Base-by-base conservation (phyloP, 225 moss, liverwort and hornwort genomes). In the Physcomitrellopsis africana region DNA sequence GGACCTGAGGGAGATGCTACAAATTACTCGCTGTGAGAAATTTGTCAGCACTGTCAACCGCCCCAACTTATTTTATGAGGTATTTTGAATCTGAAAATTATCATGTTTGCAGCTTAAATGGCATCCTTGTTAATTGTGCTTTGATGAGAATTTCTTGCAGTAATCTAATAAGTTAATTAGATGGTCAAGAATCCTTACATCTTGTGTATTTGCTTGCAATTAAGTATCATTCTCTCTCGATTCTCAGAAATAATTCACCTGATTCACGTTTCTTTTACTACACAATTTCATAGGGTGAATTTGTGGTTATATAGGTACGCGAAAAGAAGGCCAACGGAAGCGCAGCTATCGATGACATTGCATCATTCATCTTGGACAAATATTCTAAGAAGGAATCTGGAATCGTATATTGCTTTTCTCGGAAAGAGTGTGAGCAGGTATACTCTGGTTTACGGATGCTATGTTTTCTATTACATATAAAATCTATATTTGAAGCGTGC, bases 351-450 rank as follows among this genome's bases (percentile, higher is more conserved):
- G 94, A 91, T 77, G 96, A 97, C 51, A 93, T 97, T 69, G 91
- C 96, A 65, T 90, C 94, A 57, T 97, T 94, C 60, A 94, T 97
- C 64, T 80, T 86, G 65, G 85, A 85, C 51, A 89, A 87, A 62
- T 94, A 89, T 79, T 79, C 87, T 26, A 84, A 81, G 73, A 97
- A 91, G 72, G 91, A 93, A 79, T 94, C 94, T 51, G 97, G 97
- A 55, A 97, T 97, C 54, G 94, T 97, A 27, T 97, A 94, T 68
- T 97, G 97, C 77, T 97, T 97, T 69, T 90, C 94, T 58, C 92
- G 97, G 53, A 91, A 89, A 74, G 94, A 97, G 64, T 97, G 97
- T 79, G 97, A 97, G 79, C 97, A 94, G 91, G 94, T 97, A 41
- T 72, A 68, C 16, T 69, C 11, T 62, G 46, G 44, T 80, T 10